A percentile compares a stretch with the other conserved stretches of the same genome.
phyloP scores from a whole-genome alignment of 2,329 filamentous ascomycete species.

The Fusarium irregulare region DNA sequence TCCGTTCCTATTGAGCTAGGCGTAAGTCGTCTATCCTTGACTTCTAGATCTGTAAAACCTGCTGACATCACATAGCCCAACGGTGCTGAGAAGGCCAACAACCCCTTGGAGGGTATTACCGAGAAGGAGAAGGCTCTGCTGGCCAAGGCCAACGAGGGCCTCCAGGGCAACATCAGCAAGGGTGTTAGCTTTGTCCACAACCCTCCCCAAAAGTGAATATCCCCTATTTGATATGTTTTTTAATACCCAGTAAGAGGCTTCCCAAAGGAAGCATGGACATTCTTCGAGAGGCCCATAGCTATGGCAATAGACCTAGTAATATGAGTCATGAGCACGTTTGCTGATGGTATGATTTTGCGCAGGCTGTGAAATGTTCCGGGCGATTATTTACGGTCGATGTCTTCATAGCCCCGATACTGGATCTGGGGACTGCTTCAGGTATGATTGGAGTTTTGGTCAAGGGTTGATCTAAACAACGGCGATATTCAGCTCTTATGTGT shows the following conservation, averaged over 20 bases:
- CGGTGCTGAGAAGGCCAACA: conserved; percentile 86
- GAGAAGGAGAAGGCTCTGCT: conserved; percentile 92
- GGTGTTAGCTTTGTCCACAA: conserved; percentile 90
- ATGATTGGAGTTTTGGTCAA: conserved; percentile 41
- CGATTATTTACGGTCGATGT: conserved; percentile 36
- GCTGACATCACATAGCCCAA: conserved; percentile 68
- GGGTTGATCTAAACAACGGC: conserved; percentile 24
- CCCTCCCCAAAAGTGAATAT: conserved; percentile 85
- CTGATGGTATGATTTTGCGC: conserved; percentile 52
- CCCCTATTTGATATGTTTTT: conserved; percentile 43
- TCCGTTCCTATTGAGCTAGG: conserved; percentile 95
- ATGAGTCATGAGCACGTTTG: conserved; percentile 49
- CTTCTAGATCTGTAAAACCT: conserved; percentile 32
- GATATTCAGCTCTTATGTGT: conserved; percentile 39
- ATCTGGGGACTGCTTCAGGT: conserved; percentile 37
- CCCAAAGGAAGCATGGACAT: conserved; percentile 45
- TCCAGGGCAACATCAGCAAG: conserved; percentile 95
- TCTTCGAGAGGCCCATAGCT: conserved; percentile 49
- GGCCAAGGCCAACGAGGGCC: conserved; percentile 77
- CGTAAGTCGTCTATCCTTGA: conserved; percentile 66
- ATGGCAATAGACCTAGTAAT: conserved; percentile 53
- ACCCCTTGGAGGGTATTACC: conserved; percentile 81
- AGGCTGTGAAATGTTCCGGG: conserved; percentile 52
- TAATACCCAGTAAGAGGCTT: conserved; percentile 45
- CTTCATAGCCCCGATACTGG: conserved; percentile 22